Percentiles rank a stretch among this genome's conserved stretches.
Conservation (phyloP, 805 yeast species). For the Wickerhamomyces queroliae region DNA sequence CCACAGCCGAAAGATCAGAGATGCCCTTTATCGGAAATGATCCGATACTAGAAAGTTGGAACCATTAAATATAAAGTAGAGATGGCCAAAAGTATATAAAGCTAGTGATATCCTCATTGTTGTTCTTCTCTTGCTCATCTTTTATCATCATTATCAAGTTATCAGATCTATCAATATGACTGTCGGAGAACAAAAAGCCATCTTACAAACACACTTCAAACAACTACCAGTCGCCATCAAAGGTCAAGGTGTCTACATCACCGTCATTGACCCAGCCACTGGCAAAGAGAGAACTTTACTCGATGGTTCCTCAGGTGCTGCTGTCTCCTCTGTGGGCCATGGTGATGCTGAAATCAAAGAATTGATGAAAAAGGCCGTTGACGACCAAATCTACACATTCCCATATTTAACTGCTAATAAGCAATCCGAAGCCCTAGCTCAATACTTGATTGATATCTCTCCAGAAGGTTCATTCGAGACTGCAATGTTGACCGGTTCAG, state of each 20-base stretch:
- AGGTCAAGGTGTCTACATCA: constrained; percentile 33
- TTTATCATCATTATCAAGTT: too few species aligned
- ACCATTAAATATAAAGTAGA: too few species aligned
- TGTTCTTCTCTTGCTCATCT: too few species aligned
- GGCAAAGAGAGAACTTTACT: constrained; percentile 27
- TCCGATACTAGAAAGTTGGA: too few species aligned
- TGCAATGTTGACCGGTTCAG: constrained; percentile 49
- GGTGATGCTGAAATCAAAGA: constrained; percentile 33
- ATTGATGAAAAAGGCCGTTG: constrained; percentile 34
- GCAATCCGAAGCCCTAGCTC: constrained; percentile 36
- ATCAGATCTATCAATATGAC: too few species aligned
- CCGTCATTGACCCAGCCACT: constrained; percentile 30
- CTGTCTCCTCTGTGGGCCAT: constrained; percentile 45
- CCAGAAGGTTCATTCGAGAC: constrained; percentile 37
- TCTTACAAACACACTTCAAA: constrained; percentile 28
- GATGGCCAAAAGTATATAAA: too few species aligned
- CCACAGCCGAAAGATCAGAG: too few species aligned
- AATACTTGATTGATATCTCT: constrained; percentile 37
- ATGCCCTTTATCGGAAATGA: too few species aligned
- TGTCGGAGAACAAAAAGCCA: constrained; percentile 1
- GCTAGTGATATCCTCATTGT: too few species aligned
- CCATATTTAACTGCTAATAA: constrained; percentile 25
- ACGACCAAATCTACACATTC: constrained; percentile 31
- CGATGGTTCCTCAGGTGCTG: constrained; percentile 46
- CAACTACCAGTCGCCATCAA: constrained; percentile 27